Evolutionary conservation across 441 rosid species (phyloP).

Genomic region (Kokia cookei): DNA sequence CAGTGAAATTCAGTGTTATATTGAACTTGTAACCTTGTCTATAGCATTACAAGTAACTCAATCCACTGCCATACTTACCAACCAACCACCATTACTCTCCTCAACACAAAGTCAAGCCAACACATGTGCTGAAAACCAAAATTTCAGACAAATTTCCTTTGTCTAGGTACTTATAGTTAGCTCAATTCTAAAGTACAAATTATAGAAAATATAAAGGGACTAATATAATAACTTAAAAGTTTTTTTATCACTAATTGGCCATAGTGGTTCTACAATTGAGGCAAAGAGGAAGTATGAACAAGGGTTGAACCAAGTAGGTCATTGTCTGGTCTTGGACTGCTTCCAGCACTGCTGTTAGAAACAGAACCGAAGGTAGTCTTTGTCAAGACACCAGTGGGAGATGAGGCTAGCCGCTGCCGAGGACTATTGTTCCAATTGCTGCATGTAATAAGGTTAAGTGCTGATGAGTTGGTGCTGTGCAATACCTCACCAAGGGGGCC

Average conservation of each 20-base stretch:
- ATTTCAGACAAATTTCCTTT: neutral
- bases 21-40: neutral
- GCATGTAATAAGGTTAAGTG: constrained; percentile 24
- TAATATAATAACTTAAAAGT: neutral
- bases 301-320: constrained; percentile 14
- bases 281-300: constrained; percentile 10
- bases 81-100: neutral
- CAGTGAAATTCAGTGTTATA: neutral
- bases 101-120: neutral
- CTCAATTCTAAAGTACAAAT: too few species aligned
- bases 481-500: constrained; percentile 62
- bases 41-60: neutral
- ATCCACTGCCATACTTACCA: neutral
- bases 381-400: constrained; percentile 54
- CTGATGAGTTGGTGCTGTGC: constrained; percentile 21
- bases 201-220: too few species aligned
- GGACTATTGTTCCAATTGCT: constrained; percentile 39
- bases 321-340: constrained; percentile 39
- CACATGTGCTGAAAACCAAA: constrained; percentile 5
- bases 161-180: neutral
- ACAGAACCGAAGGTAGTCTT: constrained; percentile 41
- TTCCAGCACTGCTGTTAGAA: constrained; percentile 52
- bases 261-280: neutral
- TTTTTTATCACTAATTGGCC: neutral
- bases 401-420: constrained; percentile 25